Percentiles rank a stretch among this genome's conserved stretches.
phyloP scores from a whole-genome alignment of 208 protist species.

The Acanthamoeba polyphaga region DNA sequence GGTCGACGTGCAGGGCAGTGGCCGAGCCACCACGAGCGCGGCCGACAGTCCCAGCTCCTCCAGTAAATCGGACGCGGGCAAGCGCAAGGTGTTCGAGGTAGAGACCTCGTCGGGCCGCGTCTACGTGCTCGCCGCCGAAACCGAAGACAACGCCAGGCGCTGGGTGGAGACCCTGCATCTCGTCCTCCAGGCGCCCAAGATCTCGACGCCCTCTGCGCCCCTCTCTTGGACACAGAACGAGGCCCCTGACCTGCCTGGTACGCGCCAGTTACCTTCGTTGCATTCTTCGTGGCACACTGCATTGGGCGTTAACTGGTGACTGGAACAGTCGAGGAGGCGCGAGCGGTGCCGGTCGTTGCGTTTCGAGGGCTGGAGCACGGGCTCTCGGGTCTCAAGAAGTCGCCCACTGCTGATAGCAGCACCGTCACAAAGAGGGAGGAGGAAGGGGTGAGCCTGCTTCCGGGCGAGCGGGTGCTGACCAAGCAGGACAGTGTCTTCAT shows the following conservation, averaged over 20 bases:
- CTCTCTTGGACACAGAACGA: not conserved
- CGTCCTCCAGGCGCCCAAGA: not conserved
- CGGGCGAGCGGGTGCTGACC: slow-evolving; percentile 17
- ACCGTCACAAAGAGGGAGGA: not conserved
- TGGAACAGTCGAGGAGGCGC: not conserved
- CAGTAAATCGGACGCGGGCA: not conserved
- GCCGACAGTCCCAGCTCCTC: not conserved
- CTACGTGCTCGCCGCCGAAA: not conserved
- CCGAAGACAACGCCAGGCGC: not conserved
- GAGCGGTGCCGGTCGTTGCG: not conserved
- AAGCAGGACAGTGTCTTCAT: slow-evolving; percentile 22
- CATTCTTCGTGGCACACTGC: not conserved
- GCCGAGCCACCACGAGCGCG: not conserved
- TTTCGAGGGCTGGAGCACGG: not conserved
- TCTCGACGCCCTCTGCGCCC: not conserved
- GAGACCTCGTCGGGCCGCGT: not conserved
- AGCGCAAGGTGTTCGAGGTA: not conserved
- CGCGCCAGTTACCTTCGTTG: not conserved
- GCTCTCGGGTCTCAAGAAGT: not conserved
- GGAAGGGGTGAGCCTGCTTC: not conserved
- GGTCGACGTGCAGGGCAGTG: not conserved
- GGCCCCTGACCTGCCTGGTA: not conserved
- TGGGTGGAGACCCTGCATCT: not conserved
- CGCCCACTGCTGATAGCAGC: not conserved
- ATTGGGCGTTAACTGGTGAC: not conserved